phyloP scores from a whole-genome alignment of 1,139 yeast genomes.

The Kodamaea arcana region DNA sequence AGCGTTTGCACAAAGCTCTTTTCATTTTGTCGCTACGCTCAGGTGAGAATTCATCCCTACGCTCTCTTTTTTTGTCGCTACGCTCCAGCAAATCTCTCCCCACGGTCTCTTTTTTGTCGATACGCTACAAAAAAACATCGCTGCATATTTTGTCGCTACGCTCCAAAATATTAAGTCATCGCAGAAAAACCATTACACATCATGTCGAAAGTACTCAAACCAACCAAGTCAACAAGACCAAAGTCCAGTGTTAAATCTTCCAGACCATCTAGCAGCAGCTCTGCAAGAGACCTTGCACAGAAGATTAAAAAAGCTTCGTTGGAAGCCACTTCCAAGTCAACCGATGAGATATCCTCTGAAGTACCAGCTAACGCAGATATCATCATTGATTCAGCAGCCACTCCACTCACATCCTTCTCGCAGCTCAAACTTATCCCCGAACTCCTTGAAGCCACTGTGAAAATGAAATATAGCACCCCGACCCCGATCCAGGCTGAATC shows the following conservation, averaged over 20 bases:
- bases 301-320: conserved; percentile 54
- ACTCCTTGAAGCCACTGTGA: conserved; percentile 71
- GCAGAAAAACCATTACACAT: conserved; percentile 8
- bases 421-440: conserved; percentile 72
- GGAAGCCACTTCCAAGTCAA: conserved; percentile 16
- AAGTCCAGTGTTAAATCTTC: neutral
- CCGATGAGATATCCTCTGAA: conserved; percentile 14
- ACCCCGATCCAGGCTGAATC: conserved; percentile 93
- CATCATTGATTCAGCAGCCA: conserved; percentile 7
- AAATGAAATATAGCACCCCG: conserved; percentile 60
- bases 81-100: too few relatives aligned
- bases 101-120: too few relatives aligned
- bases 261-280: neutral
- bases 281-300: conserved; percentile 28
- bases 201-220: conserved; percentile 12
- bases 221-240: conserved; percentile 8
- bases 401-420: conserved; percentile 34
- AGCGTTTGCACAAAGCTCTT: too few relatives aligned
- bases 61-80: too few relatives aligned
- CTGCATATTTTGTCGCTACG: too few relatives aligned
- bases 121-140: too few relatives aligned
- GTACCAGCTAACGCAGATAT: conserved; percentile 3
- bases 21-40: too few relatives aligned
- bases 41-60: too few relatives aligned
- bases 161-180: too few relatives aligned